Base-by-base conservation (phyloP, 768 basidiomycete genomes). In the Boletus patriciae region DNA sequence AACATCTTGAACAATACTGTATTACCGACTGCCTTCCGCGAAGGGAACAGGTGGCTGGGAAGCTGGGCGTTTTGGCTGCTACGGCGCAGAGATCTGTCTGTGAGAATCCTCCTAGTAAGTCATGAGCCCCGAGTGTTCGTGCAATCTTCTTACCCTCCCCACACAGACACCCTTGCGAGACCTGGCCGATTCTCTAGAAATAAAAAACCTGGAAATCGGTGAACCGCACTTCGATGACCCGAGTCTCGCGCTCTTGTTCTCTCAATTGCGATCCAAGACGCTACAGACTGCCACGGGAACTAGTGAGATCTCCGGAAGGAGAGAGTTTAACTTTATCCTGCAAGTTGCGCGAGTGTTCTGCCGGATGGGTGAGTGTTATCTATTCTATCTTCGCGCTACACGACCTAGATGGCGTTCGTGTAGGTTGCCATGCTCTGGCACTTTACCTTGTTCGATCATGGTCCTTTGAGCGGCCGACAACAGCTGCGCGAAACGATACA, bases 31-130 rank as follows among this genome's bases (percentile, higher is more conserved):
- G 95, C 96, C 0, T 93, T 98, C 70, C 77, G 78, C 49, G 81
- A 88, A 43, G 97, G 95, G 1, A 95, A 98, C 69, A 80, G 96
- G 40, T 98, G 92, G 90, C 74, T 98, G 13, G 91, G 85, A 21
- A 94, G 90, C 58, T 99, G 95, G 97, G 92, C 91, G 3, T 96
- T 96, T 72, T 98, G 97, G 95, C 74, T 92, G 52, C 77, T 98
- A n/a, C 86, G 87, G 58, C 78, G 93, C 43, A 78, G 91, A 50
- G 95, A 98, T 74, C 68, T 97, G 16, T 87, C 94, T 4, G 92
- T 97, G n/a, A 83, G 92, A 46, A 85, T 96, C 31, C 78, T 99
- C 19, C 74, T 98, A 66, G 96, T 95, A 70, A 67, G 88, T 75
- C 21, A 25, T 19, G 31, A 23, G 2, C 18, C 38, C 25, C 6